These are phyloP conservation scores for Xylariaceae sp. DNA, from an alignment of 2,329 filamentous ascomycete genomes.

Conservation along the genomic window DNA sequence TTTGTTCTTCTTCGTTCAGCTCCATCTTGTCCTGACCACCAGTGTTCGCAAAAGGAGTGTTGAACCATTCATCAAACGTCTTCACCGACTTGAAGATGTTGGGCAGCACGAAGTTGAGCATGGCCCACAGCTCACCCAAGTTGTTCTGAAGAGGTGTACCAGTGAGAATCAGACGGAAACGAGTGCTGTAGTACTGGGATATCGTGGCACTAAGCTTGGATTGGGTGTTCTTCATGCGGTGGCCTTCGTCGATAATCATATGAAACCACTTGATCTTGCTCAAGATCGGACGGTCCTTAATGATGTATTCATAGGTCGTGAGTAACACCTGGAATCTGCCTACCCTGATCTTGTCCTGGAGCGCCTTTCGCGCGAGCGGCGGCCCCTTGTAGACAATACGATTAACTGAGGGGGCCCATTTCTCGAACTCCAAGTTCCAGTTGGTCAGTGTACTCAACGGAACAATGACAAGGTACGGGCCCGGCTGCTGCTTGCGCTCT, in stretches of 20 bases:
- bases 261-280: conserved; percentile 99
- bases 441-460: conserved; percentile 95
- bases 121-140: conserved; percentile 88
- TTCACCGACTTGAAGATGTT: conserved; percentile 99
- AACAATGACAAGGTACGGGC: conserved; percentile 93
- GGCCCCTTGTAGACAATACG: conserved; percentile 97
- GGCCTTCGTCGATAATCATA: conserved; percentile 99
- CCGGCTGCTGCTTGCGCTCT: conserved; percentile 84
- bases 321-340: conserved; percentile 93
- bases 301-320: conserved; percentile 98
- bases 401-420: conserved; percentile 84
- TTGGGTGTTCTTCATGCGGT: conserved; percentile 98
- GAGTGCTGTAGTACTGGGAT: conserved; percentile 87
- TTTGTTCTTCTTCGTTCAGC: conserved; percentile 97
- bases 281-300: conserved; percentile 91
- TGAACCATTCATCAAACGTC: conserved; percentile 99
- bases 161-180: conserved; percentile 93
- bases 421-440: conserved; percentile 98
- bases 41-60: conserved; percentile 97
- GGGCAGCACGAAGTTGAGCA: conserved; percentile 96
- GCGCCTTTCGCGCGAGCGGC: conserved; percentile 76
- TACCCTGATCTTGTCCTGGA: conserved; percentile 89
- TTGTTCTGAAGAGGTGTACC: conserved; percentile 98
- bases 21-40: conserved; percentile 99
- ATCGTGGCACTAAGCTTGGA: conserved; percentile 95